Base-by-base conservation (phyloP, 2,329 filamentous ascomycete species). In the Cladosporium austrohemisphaericum region DNA sequence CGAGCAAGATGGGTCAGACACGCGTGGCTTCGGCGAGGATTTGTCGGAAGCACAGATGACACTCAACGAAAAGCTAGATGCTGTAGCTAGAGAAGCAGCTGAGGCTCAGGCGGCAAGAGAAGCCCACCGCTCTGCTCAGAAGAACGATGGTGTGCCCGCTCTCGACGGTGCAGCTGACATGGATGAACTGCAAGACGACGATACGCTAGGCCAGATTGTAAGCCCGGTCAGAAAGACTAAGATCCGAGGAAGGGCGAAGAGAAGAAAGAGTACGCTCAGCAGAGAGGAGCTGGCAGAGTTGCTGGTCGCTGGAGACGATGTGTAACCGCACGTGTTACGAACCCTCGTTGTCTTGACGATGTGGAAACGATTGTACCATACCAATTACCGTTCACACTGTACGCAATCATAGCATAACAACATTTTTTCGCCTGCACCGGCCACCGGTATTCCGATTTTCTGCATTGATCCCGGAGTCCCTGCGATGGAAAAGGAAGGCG, bases 251-350 rank as follows among this genome's bases (percentile, higher is more conserved):
- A 65, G 84, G 71, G 71, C 80, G 2, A 84, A 77, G 52, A 73
- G 85, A 62, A 76, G 86, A 62, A 77, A 87, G 64, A 89, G 85
- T 60, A 91, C 86, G 16, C 70, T 92, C 25, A 89, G 80, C 59
- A 82, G 85, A 3, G 85, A 84, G 74, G 87, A 92, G 67, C 68
- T 91, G 61, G 79, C 86, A 68, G 80, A 77, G 36, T 64, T 87
- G 63, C 49, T 68, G 16, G 49, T 37, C 29, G 41, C 26, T 32
- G 49, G 26, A 16, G 31, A 41, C 41, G 37, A 55, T 46, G 36
- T 51, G 33, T 51, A 33, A 32, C 11, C n/a, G 3, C n/a, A n/a
- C 28, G 31, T 2, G 11, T 23, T 5, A 23, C 20, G 19, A 25
- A 13, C 22, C 26, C 14, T 19, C 14, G 9, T 5, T 23, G 26